phyloP scores from a whole-genome alignment of 75 land plant genomes.

The Pseudotsuga menziesii region DNA sequence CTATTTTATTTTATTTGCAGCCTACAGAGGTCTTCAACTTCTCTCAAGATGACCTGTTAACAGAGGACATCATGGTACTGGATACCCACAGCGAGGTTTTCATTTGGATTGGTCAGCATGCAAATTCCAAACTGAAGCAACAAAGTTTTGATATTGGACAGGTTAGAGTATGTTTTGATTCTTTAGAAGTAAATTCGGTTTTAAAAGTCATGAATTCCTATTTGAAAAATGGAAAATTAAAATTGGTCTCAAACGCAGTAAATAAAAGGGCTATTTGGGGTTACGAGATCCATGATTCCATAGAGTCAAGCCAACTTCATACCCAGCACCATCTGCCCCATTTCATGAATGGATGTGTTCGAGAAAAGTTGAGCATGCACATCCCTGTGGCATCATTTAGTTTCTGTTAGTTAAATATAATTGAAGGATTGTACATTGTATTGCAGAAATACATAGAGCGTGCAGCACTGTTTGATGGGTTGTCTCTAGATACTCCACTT shows the following conservation, averaged over 20 bases:
- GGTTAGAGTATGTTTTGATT: not conserved
- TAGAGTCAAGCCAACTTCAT: too few species aligned
- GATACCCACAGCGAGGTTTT: conserved; percentile 74
- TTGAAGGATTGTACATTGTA: not conserved
- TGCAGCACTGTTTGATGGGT: conserved; percentile 22
- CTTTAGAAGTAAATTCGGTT: too few species aligned
- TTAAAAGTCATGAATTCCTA: too few species aligned
- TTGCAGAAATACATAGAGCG: conserved; percentile 45
- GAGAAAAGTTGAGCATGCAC: too few species aligned
- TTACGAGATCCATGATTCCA: too few species aligned
- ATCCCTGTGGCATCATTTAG: too few species aligned
- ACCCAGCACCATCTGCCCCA: too few species aligned
- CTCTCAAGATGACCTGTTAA: conserved; percentile 2
- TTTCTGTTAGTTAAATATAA: not conserved
- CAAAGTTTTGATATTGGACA: conserved; percentile 68
- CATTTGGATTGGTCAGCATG: conserved; percentile 87
- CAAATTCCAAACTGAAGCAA: conserved; percentile 73
- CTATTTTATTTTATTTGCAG: not conserved
- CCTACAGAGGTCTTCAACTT: not conserved
- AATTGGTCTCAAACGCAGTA: too few species aligned
- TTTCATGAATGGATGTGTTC: too few species aligned
- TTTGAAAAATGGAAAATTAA: too few species aligned
- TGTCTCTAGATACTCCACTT: conserved; percentile 27
- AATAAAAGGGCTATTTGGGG: too few species aligned
- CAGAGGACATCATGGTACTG: conserved; percentile 52